Base-by-base conservation (phyloP, 1,139 yeast genomes). In the Geotrichum phurueaensis region DNA sequence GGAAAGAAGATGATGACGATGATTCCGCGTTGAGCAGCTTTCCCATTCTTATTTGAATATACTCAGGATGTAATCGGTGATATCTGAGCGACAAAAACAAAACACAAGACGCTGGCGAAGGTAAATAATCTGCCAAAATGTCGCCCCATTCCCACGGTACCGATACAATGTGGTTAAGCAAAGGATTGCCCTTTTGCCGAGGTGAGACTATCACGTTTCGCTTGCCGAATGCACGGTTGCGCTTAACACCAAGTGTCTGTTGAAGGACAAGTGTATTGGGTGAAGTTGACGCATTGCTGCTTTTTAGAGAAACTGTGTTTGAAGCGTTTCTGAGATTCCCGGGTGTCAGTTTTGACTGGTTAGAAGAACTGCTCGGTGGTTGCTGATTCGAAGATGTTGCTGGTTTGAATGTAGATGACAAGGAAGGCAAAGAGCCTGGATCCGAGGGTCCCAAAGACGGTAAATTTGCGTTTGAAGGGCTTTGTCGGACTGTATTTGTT, bases 1-100 rank as follows among this genome's bases (percentile, higher is more conserved):
- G 54, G 20, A 31, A 22, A 13, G 51, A 15, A 15, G 25, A 20
- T 4, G 43, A 45, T 15, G 50, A 45, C 23, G 25, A 57, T 15
- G 39, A 33, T 20, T 47, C 48, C 51, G 68, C 70, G 65, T 79
- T 82, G 36, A 81, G 78, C 33, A 85, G 71, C 60, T 84, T 84
- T 64, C 82, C 83, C 67, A 91, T 78, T 60, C 95, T 81, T 62
- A 83, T 82, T 77, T 84, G 84, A 3, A 94, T 83, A 68, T 94
- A 91, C 70, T 91, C 97, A 0, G 96, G 96, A 64, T 88, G 92
- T 52, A 92, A 76, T 67, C 87, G 87, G 72, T 91, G 96, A 73
- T 92, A 94, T 63, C 88, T 85, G 58, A 92, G 73, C 5, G 95
- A 67, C 23, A 92, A 77, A 66, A 89, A 91, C 4, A 92, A 73